phyloP scores from a whole-genome alignment of 2,329 filamentous ascomycete species.

The Emmonsia crescens region DNA sequence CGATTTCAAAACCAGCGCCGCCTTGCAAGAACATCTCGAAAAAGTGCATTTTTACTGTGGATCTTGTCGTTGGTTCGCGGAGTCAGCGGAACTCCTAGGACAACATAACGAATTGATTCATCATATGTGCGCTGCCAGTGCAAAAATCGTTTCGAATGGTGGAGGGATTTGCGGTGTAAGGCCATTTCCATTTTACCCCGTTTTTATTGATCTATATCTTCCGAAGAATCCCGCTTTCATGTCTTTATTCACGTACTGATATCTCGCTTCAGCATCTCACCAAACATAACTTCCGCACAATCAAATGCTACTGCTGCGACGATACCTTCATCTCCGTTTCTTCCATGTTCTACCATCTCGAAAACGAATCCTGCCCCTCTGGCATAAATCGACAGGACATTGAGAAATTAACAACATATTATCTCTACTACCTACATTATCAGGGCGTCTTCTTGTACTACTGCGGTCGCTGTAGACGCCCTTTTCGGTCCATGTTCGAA shows the following conservation, averaged over 20 bases:
- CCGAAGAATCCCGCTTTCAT: background rate
- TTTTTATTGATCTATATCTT: background rate
- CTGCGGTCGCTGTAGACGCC: background rate
- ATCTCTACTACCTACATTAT: background rate
- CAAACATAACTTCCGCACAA: background rate
- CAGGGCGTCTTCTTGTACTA: background rate
- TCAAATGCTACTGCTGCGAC: constrained; percentile 13
- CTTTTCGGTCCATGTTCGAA: background rate
- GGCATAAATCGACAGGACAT: constrained; percentile 13
- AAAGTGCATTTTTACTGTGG: constrained; percentile 14
- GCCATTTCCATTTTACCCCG: background rate
- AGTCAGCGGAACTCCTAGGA: background rate
- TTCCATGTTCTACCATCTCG: constrained; percentile 16
- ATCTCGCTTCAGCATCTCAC: too few species aligned
- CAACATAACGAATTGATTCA: background rate
- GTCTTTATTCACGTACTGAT: background rate
- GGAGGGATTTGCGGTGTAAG: too few species aligned
- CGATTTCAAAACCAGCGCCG: constrained; percentile 13
- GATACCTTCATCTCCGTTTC: constrained; percentile 13
- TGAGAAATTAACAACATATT: background rate
- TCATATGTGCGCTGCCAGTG: background rate
- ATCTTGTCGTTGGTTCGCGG: constrained; percentile 14
- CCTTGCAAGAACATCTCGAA: constrained; percentile 14
- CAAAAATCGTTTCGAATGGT: too few species aligned
- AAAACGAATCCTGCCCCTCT: constrained; percentile 8